phyloP scores from a whole-genome alignment of 2,329 filamentous ascomycete genomes.

The Aspergillus aculeatus region DNA sequence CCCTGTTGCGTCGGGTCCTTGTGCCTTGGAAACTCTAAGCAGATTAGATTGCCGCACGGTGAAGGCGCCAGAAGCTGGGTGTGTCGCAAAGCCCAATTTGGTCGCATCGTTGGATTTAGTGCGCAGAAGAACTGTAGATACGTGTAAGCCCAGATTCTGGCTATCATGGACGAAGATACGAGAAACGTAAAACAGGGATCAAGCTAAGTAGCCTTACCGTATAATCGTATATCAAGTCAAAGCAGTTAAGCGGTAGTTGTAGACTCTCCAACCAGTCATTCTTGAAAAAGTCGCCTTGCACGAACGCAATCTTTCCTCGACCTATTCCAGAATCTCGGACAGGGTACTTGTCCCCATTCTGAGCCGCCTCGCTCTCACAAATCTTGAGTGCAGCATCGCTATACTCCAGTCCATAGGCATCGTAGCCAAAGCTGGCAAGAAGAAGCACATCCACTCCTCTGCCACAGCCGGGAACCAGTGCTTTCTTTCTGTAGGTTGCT shows the following conservation, averaged over 20 bases:
- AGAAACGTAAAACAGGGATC: constrained; percentile 1
- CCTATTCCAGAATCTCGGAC: constrained; percentile 6
- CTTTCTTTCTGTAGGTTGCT: constrained; percentile 48
- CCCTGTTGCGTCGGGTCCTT: constrained; percentile 66
- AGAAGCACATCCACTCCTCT: constrained; percentile 77
- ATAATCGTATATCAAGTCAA: constrained; percentile 35
- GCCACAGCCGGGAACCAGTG: constrained; percentile 78
- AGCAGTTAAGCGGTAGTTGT: constrained; percentile 2
- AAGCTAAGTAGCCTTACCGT: constrained; percentile 48
- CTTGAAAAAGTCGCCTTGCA: constrained; percentile 54
- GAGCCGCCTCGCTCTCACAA: constrained; percentile 43
- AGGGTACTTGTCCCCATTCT: constrained; percentile 4
- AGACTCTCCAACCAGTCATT: constrained; percentile 11
- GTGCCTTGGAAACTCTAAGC: constrained; percentile 74
- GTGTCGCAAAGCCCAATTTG: constrained; percentile 58
- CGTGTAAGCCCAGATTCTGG: background rate
- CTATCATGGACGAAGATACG: background rate
- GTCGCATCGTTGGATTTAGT: constrained; percentile 54
- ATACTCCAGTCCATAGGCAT: constrained; percentile 69
- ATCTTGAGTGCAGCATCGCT: constrained; percentile 10
- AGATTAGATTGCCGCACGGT: constrained; percentile 53
- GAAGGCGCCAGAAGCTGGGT: constrained; percentile 52
- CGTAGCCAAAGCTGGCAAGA: constrained; percentile 70
- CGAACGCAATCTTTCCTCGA: constrained; percentile 54
- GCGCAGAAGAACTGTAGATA: constrained; percentile 59